Evolutionary conservation across 257 asterid species (phyloP).

Genomic region (Cynanchum wilfordii): DNA sequence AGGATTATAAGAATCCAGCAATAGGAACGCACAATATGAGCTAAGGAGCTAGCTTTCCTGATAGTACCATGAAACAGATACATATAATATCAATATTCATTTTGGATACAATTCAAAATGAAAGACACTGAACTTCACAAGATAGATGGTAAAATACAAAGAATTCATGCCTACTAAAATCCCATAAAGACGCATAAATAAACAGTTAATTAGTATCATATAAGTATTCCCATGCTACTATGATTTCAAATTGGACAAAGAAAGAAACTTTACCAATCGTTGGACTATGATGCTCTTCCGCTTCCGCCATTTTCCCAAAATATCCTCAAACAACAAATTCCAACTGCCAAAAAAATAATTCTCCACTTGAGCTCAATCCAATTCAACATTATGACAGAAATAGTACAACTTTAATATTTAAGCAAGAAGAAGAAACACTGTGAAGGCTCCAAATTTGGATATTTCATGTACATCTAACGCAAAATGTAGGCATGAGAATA

Average conservation of each 20-base stretch:
- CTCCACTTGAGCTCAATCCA: constrained; percentile 8
- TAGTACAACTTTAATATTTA: neutral
- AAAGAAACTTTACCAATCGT: constrained; percentile 35
- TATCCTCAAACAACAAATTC: constrained; percentile 10
- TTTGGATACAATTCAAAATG: neutral
- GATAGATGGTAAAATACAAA: neutral
- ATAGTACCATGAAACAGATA: neutral
- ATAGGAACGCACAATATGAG: neutral
- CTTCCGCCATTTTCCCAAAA: constrained; percentile 42
- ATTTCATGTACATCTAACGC: neutral
- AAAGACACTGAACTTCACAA: neutral
- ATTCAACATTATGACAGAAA: neutral
- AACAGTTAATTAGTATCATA: neutral
- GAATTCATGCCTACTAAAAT: neutral
- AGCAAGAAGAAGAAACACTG: neutral
- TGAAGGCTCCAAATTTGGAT: neutral
- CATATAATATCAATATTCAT: neutral
- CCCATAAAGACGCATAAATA: neutral
- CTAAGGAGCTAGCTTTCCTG: neutral
- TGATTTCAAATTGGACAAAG: neutral
- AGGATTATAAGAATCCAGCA: neutral
- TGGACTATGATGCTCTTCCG: constrained; percentile 44
- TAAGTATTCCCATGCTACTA: neutral
- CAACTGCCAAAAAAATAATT: constrained; percentile 7
- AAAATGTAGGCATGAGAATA: neutral